Conservation (phyloP, 306 rosid species). For the Lupinus albus region DNA sequence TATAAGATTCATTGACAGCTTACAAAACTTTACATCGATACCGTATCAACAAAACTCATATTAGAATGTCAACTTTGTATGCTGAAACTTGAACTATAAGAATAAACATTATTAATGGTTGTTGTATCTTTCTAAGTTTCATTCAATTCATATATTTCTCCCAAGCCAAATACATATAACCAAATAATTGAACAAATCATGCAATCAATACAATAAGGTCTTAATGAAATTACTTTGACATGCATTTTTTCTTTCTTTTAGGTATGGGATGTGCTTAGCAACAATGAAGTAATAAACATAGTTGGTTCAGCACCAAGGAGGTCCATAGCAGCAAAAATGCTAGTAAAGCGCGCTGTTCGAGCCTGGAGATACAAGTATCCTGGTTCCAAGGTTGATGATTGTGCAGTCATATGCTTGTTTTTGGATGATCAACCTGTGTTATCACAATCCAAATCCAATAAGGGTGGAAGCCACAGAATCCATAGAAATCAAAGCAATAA, state of each 20-base stretch:
- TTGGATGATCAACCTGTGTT: conserved; percentile 48
- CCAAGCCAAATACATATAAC: neutral
- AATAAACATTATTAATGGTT: neutral
- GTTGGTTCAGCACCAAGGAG: conserved; percentile 70
- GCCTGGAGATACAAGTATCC: conserved; percentile 74
- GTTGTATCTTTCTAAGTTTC: neutral
- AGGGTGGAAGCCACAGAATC: neutral
- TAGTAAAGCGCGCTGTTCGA: conserved; percentile 64
- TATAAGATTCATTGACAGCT: too few species aligned
- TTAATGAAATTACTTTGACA: too few species aligned
- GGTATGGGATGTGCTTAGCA: conserved; percentile 90
- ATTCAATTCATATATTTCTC: neutral
- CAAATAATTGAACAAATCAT: conserved; percentile 3
- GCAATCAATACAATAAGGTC: neutral
- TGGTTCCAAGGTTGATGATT: conserved; percentile 66
- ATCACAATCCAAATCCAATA: conserved; percentile 21
- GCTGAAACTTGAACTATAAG: too few species aligned
- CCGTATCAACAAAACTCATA: too few species aligned
- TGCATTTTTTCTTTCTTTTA: conserved; percentile 30
- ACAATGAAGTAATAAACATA: conserved; percentile 68
- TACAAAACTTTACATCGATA: too few species aligned
- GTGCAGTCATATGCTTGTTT: conserved; percentile 73
- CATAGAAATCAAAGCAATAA: conserved; percentile 32
- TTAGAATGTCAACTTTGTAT: too few species aligned
- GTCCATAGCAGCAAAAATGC: conserved; percentile 64